phyloP scores from a whole-genome alignment of 148 eudicot genomes.

The Camellia sinensis region DNA sequence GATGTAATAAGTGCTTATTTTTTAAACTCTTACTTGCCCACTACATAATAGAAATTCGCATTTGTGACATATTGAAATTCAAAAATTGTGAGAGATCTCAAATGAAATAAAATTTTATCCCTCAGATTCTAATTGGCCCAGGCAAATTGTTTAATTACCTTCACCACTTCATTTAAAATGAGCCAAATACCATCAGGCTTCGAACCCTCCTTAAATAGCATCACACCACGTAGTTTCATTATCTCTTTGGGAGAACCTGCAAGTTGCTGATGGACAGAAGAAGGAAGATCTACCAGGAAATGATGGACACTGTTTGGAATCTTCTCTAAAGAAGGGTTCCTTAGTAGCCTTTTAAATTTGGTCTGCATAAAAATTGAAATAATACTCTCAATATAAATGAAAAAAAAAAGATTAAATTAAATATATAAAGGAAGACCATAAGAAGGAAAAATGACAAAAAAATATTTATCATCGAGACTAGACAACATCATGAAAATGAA shows the following conservation, averaged over 20 bases:
- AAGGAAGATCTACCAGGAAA: conserved; percentile 82
- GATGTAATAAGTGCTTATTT: too few species aligned
- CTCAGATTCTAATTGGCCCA: background rate
- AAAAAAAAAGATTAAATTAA: conserved; percentile 1
- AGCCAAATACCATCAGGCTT: conserved; percentile 86
- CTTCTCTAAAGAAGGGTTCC: conserved; percentile 90
- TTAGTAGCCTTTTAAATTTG: conserved; percentile 75
- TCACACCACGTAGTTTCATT: conserved; percentile 65
- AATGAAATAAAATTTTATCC: background rate
- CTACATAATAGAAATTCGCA: too few species aligned
- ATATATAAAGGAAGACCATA: background rate
- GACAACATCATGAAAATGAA: conserved; percentile 91
- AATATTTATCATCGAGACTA: conserved; percentile 44
- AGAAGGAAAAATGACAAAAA: background rate
- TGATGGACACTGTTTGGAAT: conserved; percentile 77
- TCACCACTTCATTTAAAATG: conserved; percentile 79
- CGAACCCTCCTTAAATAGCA: conserved; percentile 76
- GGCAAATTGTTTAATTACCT: conserved; percentile 43
- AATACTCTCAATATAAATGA: conserved; percentile 10
- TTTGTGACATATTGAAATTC: too few species aligned
- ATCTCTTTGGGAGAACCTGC: conserved; percentile 73
- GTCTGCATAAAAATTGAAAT: conserved; percentile 46
- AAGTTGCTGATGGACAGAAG: conserved; percentile 51
- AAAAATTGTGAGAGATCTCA: background rate
- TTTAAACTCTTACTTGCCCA: too few species aligned